phyloP scores from a whole-genome alignment of 371 early-diverging fungal species.

The Saksenaea oblongispora region DNA sequence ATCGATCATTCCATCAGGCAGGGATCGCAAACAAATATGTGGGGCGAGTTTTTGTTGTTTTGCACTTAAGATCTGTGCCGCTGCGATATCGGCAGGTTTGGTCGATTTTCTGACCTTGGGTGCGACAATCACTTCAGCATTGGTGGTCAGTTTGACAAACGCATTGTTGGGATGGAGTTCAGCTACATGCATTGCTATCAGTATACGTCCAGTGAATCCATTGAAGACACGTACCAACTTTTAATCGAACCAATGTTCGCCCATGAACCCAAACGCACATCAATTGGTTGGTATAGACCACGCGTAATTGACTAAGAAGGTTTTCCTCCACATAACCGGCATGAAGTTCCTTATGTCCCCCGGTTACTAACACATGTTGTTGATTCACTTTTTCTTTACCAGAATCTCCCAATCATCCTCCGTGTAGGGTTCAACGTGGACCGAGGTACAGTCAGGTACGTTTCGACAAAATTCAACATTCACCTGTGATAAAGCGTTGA shows the following conservation, averaged over 20 bases:
- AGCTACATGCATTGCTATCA: slow-evolving; percentile 30
- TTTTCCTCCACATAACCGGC: slow-evolving; percentile 82
- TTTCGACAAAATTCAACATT: slow-evolving; percentile 63
- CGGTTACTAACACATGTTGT: background rate
- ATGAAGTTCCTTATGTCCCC: slow-evolving; percentile 60
- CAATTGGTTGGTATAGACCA: slow-evolving; percentile 66
- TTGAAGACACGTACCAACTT: slow-evolving; percentile 56
- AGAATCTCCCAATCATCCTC: slow-evolving; percentile 90
- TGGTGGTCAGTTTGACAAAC: slow-evolving; percentile 63
- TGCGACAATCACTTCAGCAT: slow-evolving; percentile 79
- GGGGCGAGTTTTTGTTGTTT: slow-evolving; percentile 24
- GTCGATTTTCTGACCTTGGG: slow-evolving; percentile 62
- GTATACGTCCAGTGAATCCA: too few species aligned
- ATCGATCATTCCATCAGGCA: slow-evolving; percentile 8
- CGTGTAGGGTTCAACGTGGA: slow-evolving; percentile 77
- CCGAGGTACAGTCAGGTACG: slow-evolving; percentile 60
- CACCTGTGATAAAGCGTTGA: slow-evolving; percentile 41
- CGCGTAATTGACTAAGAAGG: slow-evolving; percentile 74
- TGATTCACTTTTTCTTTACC: slow-evolving; percentile 36
- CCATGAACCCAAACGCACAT: slow-evolving; percentile 78
- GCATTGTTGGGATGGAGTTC: slow-evolving; percentile 58
- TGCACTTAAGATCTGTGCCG: slow-evolving; percentile 6
- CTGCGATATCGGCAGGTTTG: slow-evolving; percentile 16
- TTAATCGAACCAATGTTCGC: slow-evolving; percentile 57
- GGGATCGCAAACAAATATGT: slow-evolving; percentile 24